Percentiles rank a stretch among this genome's conserved stretches.
Evolutionary conservation across 1,284 basidiomycete genomes (phyloP).

Genomic region (Cryptococcus depauperatus): DNA sequence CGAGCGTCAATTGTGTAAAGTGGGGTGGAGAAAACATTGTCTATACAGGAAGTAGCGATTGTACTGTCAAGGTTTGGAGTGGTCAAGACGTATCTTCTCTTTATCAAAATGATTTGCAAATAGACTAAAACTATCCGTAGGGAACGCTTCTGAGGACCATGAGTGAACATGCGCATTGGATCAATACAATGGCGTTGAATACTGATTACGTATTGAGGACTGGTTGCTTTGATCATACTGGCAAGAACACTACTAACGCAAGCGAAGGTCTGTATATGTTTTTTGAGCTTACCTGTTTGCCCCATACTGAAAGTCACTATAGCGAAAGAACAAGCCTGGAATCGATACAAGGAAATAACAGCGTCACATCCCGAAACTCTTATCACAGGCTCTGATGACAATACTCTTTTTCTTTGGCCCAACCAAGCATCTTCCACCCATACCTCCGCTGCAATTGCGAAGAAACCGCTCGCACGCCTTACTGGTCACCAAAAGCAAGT

Average conservation of each 20-base stretch:
- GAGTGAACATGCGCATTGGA: constrained; percentile 97
- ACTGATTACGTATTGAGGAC: constrained; percentile 93
- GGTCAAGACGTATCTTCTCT: constrained; percentile 56
- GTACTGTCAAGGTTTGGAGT: constrained; percentile 92
- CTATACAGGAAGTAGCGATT: constrained; percentile 89
- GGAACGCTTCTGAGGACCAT: constrained; percentile 59
- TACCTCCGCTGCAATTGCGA: constrained; percentile 47
- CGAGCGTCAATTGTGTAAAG: constrained; percentile 87
- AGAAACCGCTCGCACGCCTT: constrained; percentile 77
- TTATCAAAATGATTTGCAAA: neutral
- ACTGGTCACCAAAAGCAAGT: constrained; percentile 95
- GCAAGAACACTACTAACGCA: constrained; percentile 64
- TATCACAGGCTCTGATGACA: constrained; percentile 90
- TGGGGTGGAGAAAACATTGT: constrained; percentile 90
- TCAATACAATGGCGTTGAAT: constrained; percentile 89
- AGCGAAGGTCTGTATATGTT: too few relatives aligned
- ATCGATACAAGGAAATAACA: constrained; percentile 63
- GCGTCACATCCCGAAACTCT: constrained; percentile 68
- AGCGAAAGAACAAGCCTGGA: constrained; percentile 68
- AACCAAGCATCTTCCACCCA: constrained; percentile 48
- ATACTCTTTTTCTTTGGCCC: constrained; percentile 90
- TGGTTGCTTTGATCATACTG: constrained; percentile 85
- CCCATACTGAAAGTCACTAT: neutral
- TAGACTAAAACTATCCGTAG: constrained; percentile 14
- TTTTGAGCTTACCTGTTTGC: constrained; percentile 14